Evolutionary conservation across 2,329 filamentous ascomycete genomes (phyloP).

Genomic region (Fusarium verticillioides): DNA sequence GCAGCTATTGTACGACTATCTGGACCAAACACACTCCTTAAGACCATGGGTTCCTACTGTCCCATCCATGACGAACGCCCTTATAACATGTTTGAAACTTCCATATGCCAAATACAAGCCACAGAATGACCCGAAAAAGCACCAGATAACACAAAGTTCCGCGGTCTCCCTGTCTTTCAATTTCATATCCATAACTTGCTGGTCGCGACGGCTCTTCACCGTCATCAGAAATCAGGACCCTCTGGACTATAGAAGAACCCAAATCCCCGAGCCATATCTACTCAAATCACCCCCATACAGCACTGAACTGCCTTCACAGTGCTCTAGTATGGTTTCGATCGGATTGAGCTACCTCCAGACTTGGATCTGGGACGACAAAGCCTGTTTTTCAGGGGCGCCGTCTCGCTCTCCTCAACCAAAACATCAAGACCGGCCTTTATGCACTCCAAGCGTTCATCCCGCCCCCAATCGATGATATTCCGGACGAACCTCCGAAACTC

Average conservation of each 20-base stretch:
- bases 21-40: neutral
- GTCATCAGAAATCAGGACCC: fast-evolving
- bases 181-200: neutral
- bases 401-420: neutral
- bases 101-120: neutral
- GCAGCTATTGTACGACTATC: fast-evolving
- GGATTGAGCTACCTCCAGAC: neutral
- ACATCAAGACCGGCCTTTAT: conserved; percentile 36
- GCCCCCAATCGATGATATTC: conserved; percentile 53
- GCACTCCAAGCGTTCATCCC: conserved; percentile 40
- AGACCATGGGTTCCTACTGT: fast-evolving
- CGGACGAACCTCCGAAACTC: conserved; percentile 48
- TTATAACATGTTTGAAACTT: fast-evolving
- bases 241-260: fast-evolving
- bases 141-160: neutral
- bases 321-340: neutral
- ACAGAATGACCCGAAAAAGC: neutral
- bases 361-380: neutral
- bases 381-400: neutral
- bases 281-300: neutral
- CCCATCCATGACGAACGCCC: neutral
- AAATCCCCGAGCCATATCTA: too few relatives aligned
- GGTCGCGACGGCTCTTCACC: neutral
- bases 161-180: neutral
- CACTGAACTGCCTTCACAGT: fast-evolving